Percentiles rank a stretch among this genome's conserved stretches.
Evolutionary conservation across 106 monocot genomes (phyloP).

Genomic region (Dendrobium huoshanense): DNA sequence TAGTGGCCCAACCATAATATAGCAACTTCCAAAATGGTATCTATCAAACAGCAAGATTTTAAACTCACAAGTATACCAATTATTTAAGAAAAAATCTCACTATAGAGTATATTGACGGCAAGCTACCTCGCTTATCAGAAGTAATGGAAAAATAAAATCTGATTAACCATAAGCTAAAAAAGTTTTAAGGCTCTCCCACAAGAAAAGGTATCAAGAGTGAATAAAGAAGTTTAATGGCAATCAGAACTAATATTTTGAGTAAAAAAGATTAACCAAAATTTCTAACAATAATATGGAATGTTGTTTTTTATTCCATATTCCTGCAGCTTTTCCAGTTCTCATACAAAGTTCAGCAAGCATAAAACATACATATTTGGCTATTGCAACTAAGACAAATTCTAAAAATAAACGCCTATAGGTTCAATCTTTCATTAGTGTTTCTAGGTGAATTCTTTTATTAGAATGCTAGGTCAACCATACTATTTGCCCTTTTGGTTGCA

Average conservation of each 20-base stretch:
- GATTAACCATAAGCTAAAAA: not conserved
- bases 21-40: not conserved
- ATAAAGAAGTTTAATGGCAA: not conserved
- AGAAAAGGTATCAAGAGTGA: not conserved
- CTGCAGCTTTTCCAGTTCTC: not conserved
- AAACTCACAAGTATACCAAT: not conserved
- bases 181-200: not conserved
- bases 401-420: not conserved
- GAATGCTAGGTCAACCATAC: not conserved
- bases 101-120: not conserved
- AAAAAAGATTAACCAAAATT: not conserved
- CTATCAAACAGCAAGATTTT: not conserved
- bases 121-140: not conserved
- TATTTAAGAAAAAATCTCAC: not conserved
- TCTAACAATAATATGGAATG: not conserved
- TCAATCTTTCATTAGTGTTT: not conserved
- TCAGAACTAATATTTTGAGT: not conserved
- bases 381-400: not conserved
- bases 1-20: not conserved
- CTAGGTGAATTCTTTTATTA: not conserved
- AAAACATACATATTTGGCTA: not conserved
- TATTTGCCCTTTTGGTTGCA: not conserved
- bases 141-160: not conserved
- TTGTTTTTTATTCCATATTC: not conserved
- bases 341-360: not conserved